Base-by-base conservation (phyloP, 345 rosid species). In the Hirschfeldia incana region DNA sequence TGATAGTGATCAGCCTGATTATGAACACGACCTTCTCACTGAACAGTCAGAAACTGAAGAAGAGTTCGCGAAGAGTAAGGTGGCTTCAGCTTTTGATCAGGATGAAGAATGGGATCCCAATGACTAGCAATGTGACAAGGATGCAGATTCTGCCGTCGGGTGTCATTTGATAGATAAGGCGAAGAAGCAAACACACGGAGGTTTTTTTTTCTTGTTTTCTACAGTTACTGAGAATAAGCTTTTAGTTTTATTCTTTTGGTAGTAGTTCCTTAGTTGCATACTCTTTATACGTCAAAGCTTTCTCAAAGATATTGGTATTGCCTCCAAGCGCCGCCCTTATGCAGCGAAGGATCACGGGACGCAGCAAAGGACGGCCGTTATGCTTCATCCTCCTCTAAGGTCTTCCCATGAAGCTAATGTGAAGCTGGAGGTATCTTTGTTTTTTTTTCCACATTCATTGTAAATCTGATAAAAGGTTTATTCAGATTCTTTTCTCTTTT, bases 91-190 rank as follows among this genome's bases (percentile, higher is more conserved):
- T 17, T 81, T 87, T 15, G 94, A 91, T 77, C 91, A 82, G 59
- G 99, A 95, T 57, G 97, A 93, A 34, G 99, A 95, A 70, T 93
- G 94, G 97, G 99, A 95, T 83, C 93, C 98, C 29, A 89, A 91
- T 73, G 99, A 93, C 88, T 95, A 90, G 85, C 9, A 57, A 29
- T 58, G 77, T 26, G 71, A 10, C 74, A 65, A 30, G 1, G 46
- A 51, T 69, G 78, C 61, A 44, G 53, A 44, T 44, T 44, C 53
- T 44, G 15, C 53, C 0, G 53, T 44, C 53, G 11, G 53, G 53
- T 44, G 53, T 42, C 49, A 42, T 42, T 42, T 42, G 49, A 42
- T 39, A 44, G 53, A 12, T 46, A 49, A 13, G 15, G 17, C 55
- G 7, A 12, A 49, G 55, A 49, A 49, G 55, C 55, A 70, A 65